Evolutionary conservation across 2,329 filamentous ascomycete genomes (phyloP).

Genomic region (Fusarium sp.): DNA sequence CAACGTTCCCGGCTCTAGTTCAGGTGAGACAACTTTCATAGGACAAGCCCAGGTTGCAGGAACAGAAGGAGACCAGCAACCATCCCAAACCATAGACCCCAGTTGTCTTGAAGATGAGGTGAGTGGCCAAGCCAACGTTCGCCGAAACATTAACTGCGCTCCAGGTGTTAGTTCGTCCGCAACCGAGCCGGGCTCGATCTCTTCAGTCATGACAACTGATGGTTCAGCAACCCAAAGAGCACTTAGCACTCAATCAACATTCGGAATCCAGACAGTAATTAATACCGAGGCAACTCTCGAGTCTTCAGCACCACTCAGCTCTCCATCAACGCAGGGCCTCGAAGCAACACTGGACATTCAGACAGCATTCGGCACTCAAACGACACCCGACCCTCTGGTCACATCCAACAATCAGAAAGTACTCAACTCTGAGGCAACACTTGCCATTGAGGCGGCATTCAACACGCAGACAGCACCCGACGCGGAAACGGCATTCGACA

Average conservation of each 20-base stretch:
- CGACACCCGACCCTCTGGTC: neutral
- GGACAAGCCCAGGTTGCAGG: neutral
- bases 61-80: neutral
- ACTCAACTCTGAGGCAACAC: neutral
- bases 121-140: conserved; percentile 39
- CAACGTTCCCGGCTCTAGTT: neutral
- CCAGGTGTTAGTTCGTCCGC: conserved; percentile 30
- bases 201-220: neutral
- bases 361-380: neutral
- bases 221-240: neutral
- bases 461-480: neutral
- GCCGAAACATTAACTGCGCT: conserved; percentile 44
- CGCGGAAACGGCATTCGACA: neutral
- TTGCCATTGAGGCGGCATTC: neutral
- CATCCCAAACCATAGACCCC: neutral
- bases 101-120: conserved; percentile 33
- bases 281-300: neutral
- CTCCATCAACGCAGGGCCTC: neutral
- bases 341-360: neutral
- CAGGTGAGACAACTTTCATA: neutral
- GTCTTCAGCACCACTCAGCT: neutral
- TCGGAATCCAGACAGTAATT: neutral
- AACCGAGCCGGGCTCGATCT: neutral
- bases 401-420: too few species aligned
- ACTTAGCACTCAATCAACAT: neutral